Evolutionary conservation across 2,329 filamentous ascomycete genomes (phyloP), one percentile per base, ranked within the genome.

Genomic region (Stagonosporopsis vannaccii): DNA sequence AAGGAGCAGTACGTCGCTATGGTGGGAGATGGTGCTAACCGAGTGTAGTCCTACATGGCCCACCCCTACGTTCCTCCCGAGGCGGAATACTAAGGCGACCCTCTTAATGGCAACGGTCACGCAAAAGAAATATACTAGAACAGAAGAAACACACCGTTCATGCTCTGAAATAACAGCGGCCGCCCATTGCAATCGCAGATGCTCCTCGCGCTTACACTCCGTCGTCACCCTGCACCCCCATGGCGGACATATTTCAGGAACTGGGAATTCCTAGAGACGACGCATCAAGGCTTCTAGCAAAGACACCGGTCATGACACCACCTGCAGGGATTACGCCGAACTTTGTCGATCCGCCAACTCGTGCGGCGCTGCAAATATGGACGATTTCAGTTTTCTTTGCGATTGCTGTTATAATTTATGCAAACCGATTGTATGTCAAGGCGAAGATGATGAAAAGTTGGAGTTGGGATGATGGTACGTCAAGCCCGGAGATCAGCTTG

Each of bases 301-400:
- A 13, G 5, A 55, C 39, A 12, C 54, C 58, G 3, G 19, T 51
- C 6, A 17, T 46, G 3, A 2, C 40, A 6, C 59, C 59, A 9
- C 59, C 59, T 11, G n/a, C 43, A 26, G 59, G 59, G 19, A 36
- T 45, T 5, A 20, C 8, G 2, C 47, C 59, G 8, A 62, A 59
- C 17, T 60, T 57, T 25, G 20, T 39, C 9, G 25, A 62, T 36
- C 56, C 59, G 2, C 35, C 52, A n/a, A 45, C 35, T 8, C 48
- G 52, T 36, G 45, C 35, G 13, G 13, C 13, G 2, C 15, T 58
- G 22, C 59, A 59, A 36, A n/a, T 51, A 11, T 37, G 56, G 35
- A 26, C 22, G 11, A 53, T 43, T 15, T 30, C 42, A 6, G 20
- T 23, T 1, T 33, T 46, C 22, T 13, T 61, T 1, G 42, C 40